Percentiles rank a stretch among this genome's conserved stretches.
Conservation (phyloP, 148 eudicot genomes). For the Vaccinium corymbosum region DNA sequence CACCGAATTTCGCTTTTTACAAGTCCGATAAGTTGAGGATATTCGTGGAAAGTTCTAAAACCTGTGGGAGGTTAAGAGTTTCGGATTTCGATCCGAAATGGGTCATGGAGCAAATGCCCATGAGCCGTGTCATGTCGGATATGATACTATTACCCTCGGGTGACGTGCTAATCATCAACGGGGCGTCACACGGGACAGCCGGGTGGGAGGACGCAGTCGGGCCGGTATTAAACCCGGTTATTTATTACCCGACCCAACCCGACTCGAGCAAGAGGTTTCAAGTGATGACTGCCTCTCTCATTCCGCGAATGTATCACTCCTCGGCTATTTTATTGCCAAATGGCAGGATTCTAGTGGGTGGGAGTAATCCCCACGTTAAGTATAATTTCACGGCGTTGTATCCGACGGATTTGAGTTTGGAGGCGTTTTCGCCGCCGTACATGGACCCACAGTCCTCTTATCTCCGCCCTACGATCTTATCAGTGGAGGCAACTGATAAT, state of each 20-base stretch:
- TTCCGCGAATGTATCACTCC: conserved; percentile 78
- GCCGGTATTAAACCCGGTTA: conserved; percentile 62
- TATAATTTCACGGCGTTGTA: conserved; percentile 60
- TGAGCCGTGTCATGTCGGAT: conserved; percentile 80
- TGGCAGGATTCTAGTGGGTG: conserved; percentile 76
- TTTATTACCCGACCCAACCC: conserved; percentile 33
- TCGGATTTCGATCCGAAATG: conserved; percentile 47
- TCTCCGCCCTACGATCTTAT: conserved; percentile 47
- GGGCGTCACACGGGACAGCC: conserved; percentile 70
- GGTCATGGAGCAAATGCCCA: conserved; percentile 69
- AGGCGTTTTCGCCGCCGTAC: conserved; percentile 64
- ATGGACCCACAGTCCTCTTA: conserved; percentile 23
- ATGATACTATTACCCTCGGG: conserved; percentile 70
- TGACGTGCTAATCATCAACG: conserved; percentile 64
- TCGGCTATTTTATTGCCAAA: conserved; percentile 56
- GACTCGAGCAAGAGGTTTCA: conserved; percentile 36
- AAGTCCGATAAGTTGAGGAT: conserved; percentile 24
- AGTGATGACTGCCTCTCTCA: conserved; percentile 46
- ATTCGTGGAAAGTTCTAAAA: conserved; percentile 42
- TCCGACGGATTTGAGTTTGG: conserved; percentile 77
- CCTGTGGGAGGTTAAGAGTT: conserved; percentile 51
- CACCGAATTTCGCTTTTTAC: conserved; percentile 38
- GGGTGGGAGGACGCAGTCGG: conserved; percentile 81
- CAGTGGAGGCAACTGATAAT: conserved; percentile 30
- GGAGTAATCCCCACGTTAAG: conserved; percentile 68